A percentile compares a stretch with the other conserved stretches of the same genome.
phyloP scores from a whole-genome alignment of 306 rosid genomes.

The Sicyos edulis region DNA sequence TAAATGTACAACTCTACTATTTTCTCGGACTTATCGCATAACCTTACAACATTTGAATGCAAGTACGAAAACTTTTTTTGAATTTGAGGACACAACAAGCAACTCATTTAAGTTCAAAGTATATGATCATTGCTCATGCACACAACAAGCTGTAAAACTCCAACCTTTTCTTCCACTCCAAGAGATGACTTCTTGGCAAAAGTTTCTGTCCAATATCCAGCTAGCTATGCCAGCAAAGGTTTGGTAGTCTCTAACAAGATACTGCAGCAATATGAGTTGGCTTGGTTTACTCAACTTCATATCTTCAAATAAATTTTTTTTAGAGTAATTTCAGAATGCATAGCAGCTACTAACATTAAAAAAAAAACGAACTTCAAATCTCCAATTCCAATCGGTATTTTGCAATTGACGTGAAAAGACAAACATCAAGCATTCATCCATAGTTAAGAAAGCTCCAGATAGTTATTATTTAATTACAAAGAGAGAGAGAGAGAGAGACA shows the following conservation, averaged over 20 bases:
- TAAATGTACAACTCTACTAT: no score
- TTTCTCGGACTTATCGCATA: no score
- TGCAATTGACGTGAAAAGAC: background rate
- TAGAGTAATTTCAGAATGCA: no score
- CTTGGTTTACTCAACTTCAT: background rate
- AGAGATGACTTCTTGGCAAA: conserved; percentile 76
- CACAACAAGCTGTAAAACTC: background rate
- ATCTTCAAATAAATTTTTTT: background rate
- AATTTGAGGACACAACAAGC: background rate
- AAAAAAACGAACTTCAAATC: no score
- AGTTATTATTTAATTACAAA: background rate
- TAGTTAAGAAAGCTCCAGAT: background rate
- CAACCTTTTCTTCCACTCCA: conserved; percentile 84
- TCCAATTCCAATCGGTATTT: background rate
- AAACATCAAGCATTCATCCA: background rate
- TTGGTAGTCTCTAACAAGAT: conserved; percentile 69
- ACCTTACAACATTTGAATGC: no score
- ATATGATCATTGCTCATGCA: background rate
- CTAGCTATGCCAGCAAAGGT: conserved; percentile 76
- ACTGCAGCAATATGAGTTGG: conserved; percentile 46
- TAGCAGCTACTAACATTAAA: no score
- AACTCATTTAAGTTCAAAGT: no score
- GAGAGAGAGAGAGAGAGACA: no score
- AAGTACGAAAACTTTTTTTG: no score
- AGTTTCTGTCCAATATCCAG: conserved; percentile 86